Percentiles rank a stretch among this genome's conserved stretches.
phyloP scores from a whole-genome alignment of 1,284 basidiomycete genomes.

The Sporisorium iseilematis-ciliati region DNA sequence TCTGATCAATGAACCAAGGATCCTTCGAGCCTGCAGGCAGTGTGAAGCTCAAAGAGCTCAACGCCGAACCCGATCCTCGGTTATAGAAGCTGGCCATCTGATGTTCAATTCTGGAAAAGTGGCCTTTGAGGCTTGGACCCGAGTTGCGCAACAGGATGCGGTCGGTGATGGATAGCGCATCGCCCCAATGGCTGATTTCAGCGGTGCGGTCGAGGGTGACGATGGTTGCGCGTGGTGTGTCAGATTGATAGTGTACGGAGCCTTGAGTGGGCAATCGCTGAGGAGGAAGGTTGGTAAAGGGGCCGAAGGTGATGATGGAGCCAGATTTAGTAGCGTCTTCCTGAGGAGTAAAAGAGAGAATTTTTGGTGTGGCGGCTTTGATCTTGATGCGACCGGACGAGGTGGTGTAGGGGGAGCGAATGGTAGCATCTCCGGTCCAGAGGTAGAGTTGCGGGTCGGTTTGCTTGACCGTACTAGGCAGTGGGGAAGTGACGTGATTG shows the following conservation, averaged over 20 bases:
- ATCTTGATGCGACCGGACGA: constrained; percentile 85
- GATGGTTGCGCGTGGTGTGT: constrained; percentile 83
- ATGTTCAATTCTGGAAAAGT: constrained; percentile 91
- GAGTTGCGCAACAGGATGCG: constrained; percentile 85
- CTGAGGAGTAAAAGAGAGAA: constrained; percentile 69
- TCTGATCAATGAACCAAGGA: constrained; percentile 70
- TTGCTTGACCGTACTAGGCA: constrained; percentile 81
- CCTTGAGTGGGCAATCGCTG: constrained; percentile 71
- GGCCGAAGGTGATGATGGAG: constrained; percentile 86
- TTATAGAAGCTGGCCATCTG: constrained; percentile 79
- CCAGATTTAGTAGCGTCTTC: constrained; percentile 79
- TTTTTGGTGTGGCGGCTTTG: constrained; percentile 31
- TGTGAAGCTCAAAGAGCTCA: constrained; percentile 79
- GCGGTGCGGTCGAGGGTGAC: constrained; percentile 80
- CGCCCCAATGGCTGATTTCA: constrained; percentile 97
- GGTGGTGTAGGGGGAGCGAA: constrained; percentile 86
- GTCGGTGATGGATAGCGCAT: constrained; percentile 92
- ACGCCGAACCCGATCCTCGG: constrained; percentile 77
- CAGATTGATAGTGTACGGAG: constrained; percentile 83
- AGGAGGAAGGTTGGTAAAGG: constrained; percentile 78
- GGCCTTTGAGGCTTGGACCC: constrained; percentile 90
- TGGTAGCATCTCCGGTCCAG: constrained; percentile 80
- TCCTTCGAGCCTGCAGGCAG: constrained; percentile 38
- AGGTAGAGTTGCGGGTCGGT: constrained; percentile 83
- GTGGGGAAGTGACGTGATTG: constrained; percentile 81